phyloP scores from a whole-genome alignment of 176 grass and related monocot genomes.

The Juncus effusus region DNA sequence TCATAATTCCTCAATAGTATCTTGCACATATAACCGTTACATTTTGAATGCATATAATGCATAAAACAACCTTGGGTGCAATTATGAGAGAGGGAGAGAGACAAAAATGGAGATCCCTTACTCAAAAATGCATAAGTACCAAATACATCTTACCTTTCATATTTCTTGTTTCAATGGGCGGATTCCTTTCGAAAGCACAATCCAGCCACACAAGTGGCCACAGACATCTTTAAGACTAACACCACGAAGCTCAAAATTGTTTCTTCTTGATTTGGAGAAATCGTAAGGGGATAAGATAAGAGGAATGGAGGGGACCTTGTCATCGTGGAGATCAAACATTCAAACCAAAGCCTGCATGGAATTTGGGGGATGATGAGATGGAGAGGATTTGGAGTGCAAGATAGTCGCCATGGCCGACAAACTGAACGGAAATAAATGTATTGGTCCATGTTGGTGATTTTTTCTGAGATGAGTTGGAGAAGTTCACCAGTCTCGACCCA shows the following conservation, averaged over 20 bases:
- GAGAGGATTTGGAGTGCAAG: background rate
- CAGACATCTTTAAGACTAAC: background rate
- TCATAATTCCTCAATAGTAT: too few species aligned
- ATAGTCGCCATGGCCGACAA: slow-evolving; percentile 4
- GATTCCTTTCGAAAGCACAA: slow-evolving; percentile 3
- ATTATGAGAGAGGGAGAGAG: slow-evolving; percentile 10
- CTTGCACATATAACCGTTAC: too few species aligned
- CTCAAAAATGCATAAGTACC: background rate
- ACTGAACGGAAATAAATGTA: background rate
- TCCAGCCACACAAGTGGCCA: background rate
- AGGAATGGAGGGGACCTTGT: background rate
- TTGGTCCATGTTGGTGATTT: background rate
- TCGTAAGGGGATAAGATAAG: background rate
- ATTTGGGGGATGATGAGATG: background rate
- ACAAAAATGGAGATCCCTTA: slow-evolving; percentile 12
- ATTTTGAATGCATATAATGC: too few species aligned
- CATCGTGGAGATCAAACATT: background rate
- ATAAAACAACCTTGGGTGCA: background rate
- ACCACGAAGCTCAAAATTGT: background rate
- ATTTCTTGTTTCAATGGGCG: background rate
- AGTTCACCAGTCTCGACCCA: background rate
- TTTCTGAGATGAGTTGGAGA: background rate
- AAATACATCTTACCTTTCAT: background rate
- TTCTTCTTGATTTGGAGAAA: slow-evolving; percentile 8
- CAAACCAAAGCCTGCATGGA: background rate